phyloP scores from a whole-genome alignment of 768 basidiomycete genomes.

The Suillus tomentosus region DNA sequence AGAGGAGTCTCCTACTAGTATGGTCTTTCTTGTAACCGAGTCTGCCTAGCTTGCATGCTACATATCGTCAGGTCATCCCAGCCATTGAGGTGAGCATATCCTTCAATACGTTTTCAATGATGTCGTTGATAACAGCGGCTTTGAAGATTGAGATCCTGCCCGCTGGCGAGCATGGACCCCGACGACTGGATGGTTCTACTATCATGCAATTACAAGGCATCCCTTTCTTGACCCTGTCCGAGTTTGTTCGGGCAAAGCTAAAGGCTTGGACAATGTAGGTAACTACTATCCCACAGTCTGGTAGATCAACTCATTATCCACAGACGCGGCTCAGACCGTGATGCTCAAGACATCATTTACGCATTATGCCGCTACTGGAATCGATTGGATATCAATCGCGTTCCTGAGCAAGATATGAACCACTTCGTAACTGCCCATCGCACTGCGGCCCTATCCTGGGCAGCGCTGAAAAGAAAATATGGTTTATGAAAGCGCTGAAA shows the following conservation, averaged over 20 bases:
- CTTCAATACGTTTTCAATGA: background rate
- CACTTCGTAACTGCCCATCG: constrained; percentile 63
- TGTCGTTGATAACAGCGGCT: background rate
- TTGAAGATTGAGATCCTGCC: constrained; percentile 79
- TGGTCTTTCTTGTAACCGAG: constrained; percentile 15
- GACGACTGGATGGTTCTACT: constrained; percentile 66
- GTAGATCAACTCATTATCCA: constrained; percentile 14
- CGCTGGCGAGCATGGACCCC: constrained; percentile 81
- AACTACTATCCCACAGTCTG: constrained; percentile 14
- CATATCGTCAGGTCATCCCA: constrained; percentile 76
- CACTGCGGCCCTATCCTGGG: constrained; percentile 71
- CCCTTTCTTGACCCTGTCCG: constrained; percentile 83
- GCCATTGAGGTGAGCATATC: constrained; percentile 62
- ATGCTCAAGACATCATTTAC: constrained; percentile 78
- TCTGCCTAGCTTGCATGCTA: constrained; percentile 63
- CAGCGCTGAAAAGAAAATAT: constrained; percentile 73
- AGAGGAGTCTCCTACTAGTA: constrained; percentile 20
- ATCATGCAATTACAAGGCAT: constrained; percentile 69
- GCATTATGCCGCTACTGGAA: constrained; percentile 78
- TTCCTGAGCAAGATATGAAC: constrained; percentile 85
- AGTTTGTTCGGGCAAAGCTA: constrained; percentile 84
- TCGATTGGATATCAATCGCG: constrained; percentile 81
- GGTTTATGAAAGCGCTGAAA: constrained; percentile 43
- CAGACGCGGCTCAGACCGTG: constrained; percentile 70
- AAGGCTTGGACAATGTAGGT: constrained; percentile 81